phyloP scores from a whole-genome alignment of 202 grass and related monocot species.

The Saccharum hybrid region DNA sequence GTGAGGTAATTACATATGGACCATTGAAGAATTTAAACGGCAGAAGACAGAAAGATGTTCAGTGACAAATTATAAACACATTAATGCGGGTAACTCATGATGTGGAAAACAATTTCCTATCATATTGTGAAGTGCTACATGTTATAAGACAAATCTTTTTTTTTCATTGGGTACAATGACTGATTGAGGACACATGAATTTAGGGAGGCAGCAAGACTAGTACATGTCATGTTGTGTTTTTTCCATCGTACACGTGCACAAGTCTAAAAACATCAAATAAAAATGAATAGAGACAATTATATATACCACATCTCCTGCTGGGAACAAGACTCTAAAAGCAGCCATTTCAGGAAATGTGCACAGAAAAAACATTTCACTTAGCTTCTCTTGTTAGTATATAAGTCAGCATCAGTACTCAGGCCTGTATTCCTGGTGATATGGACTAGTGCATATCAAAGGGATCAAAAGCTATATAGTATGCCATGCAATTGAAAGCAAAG shows the following conservation, averaged over 20 bases:
- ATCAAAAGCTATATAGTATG: conserved; percentile 25
- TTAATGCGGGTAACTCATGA: not conserved
- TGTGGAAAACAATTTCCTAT: not conserved
- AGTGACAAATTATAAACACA: not conserved
- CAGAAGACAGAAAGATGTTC: not conserved
- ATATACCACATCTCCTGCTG: conserved; percentile 21
- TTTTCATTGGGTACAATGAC: not conserved
- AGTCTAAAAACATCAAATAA: conserved; percentile 4
- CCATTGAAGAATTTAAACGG: not conserved
- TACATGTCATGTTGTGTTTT: not conserved
- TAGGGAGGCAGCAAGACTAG: not conserved
- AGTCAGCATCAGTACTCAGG: not conserved
- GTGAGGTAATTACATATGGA: not conserved
- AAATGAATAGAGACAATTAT: not conserved
- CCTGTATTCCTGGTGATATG: not conserved
- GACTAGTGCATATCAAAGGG: not conserved
- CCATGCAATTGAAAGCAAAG: conserved; percentile 2
- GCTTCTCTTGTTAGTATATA: conserved; percentile 5
- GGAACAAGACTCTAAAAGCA: not conserved
- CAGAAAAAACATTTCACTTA: not conserved
- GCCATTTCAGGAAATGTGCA: conserved; percentile 27
- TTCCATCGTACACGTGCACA: not conserved
- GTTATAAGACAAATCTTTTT: not conserved
- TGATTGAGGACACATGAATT: not conserved
- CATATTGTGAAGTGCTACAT: not conserved